Conservation (phyloP, 1,284 basidiomycete species). For the Sanghuangporus baumii region DNA sequence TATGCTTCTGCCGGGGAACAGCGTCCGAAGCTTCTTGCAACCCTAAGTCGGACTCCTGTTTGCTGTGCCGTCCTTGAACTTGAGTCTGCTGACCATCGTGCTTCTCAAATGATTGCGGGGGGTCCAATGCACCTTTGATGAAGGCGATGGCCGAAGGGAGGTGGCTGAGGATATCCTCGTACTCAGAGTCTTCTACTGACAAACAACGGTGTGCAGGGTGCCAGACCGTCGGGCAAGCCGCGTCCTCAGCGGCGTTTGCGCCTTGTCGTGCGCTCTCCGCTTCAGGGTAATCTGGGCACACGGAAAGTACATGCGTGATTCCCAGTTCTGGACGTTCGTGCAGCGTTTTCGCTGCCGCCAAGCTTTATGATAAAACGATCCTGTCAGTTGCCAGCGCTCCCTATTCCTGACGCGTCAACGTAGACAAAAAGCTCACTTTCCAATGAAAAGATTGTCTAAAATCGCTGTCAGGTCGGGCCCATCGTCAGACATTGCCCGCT, state of each 20-base stretch:
- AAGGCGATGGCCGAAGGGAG: slow-evolving; percentile 48
- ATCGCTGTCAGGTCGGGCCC: slow-evolving; percentile 7
- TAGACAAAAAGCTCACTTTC: slow-evolving; percentile 37
- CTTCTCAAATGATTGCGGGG: neutral
- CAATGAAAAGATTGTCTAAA: slow-evolving; percentile 42
- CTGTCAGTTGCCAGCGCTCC: neutral
- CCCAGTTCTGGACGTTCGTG: slow-evolving; percentile 35
- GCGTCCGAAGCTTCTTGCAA: neutral
- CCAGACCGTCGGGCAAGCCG: neutral
- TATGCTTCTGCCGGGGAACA: slow-evolving; percentile 30
- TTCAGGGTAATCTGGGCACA: slow-evolving; percentile 47
- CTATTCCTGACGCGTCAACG: neutral
- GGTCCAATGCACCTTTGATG: slow-evolving; percentile 44
- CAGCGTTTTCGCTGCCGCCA: slow-evolving; percentile 41
- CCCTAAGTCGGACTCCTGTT: neutral
- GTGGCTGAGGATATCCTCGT: slow-evolving; percentile 53
- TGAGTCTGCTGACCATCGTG: neutral
- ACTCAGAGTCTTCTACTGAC: slow-evolving; percentile 52
- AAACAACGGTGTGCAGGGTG: slow-evolving; percentile 39
- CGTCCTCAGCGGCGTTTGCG: slow-evolving; percentile 26
- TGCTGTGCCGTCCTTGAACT: neutral
- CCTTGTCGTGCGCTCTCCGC: neutral
- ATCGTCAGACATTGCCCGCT: neutral
- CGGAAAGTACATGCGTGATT: slow-evolving; percentile 55
- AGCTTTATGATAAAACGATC: slow-evolving; percentile 28